Conservation (phyloP, 352 stramenopile species). For the Blastocystis hominis region DNA sequence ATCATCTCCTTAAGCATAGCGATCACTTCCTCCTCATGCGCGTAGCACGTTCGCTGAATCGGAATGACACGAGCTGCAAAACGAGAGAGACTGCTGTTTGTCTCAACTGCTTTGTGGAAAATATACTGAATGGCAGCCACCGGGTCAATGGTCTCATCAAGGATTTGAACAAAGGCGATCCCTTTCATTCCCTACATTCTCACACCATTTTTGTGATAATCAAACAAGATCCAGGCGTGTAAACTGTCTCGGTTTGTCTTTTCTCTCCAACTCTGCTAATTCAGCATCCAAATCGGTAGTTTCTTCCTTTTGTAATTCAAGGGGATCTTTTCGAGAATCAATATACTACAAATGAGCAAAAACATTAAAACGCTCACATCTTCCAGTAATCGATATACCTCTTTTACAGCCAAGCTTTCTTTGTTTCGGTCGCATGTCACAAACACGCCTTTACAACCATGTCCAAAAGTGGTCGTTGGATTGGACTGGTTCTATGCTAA, state of each 20-base stretch:
- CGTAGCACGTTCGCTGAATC: conserved; percentile 50
- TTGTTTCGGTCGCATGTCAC: conserved; percentile 51
- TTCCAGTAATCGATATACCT: conserved; percentile 53
- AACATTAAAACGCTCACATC: not conserved
- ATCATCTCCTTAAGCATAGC: not conserved
- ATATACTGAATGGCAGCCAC: not conserved
- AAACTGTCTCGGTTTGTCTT: not conserved
- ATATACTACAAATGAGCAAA: not conserved
- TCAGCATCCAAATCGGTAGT: conserved; percentile 25
- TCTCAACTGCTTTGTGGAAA: not conserved
- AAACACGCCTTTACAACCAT: conserved; percentile 54
- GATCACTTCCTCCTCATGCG: conserved; percentile 13
- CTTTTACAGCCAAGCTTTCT: conserved; percentile 6
- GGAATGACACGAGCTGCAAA: conserved; percentile 48
- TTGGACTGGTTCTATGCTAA: conserved; percentile 6
- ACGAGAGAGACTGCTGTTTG: not conserved
- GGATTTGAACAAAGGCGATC: conserved; percentile 46
- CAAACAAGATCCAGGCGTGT: conserved; percentile 26
- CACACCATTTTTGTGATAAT: not conserved
- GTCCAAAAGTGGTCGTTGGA: conserved; percentile 30
- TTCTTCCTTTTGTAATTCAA: not conserved
- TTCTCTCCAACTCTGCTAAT: conserved; percentile 39
- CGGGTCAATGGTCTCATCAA: conserved; percentile 16
- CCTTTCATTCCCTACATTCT: conserved; percentile 45
- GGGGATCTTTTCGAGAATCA: not conserved